These are phyloP conservation scores for Jacaranda copaia DNA, from an alignment of 257 asterid species.

Conservation along the genomic window DNA sequence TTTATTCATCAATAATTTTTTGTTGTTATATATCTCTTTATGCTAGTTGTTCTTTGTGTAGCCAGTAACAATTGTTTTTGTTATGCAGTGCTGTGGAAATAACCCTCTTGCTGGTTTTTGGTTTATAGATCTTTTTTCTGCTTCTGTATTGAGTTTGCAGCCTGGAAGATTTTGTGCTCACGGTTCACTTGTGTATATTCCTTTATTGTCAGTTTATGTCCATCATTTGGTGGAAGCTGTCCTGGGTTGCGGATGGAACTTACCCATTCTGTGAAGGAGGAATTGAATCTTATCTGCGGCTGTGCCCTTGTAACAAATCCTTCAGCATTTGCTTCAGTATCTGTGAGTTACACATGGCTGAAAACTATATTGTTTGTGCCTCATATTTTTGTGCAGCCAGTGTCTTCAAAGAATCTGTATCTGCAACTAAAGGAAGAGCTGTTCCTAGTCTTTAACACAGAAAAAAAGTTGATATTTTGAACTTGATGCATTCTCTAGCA, in stretches of 20 bases:
- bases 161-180: slow-evolving; percentile 1
- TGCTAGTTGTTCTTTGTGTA: background rate
- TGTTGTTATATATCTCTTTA: background rate
- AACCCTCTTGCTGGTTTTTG: background rate
- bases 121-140: slow-evolving; percentile 2
- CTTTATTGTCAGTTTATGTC: slow-evolving; percentile 62
- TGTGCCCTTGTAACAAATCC: slow-evolving; percentile 71
- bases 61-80: background rate
- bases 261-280: slow-evolving; percentile 82
- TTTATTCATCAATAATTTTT: slow-evolving; percentile 1
- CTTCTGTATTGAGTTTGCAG: slow-evolving; percentile 9
- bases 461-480: background rate
- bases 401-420: background rate
- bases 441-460: background rate
- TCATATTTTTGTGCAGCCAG: background rate
- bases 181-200: slow-evolving; percentile 2
- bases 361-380: background rate
- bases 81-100: background rate
- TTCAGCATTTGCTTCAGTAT: slow-evolving; percentile 84
- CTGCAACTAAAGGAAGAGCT: background rate
- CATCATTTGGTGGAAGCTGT: slow-evolving; percentile 89
- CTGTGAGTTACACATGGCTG: slow-evolving; percentile 59
- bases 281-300: slow-evolving; percentile 80
- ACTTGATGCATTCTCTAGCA: background rate
- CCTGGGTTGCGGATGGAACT: slow-evolving; percentile 88